Percentiles rank a stretch among this genome's conserved stretches.
Conservation (phyloP, 768 basidiomycete species). For the Auricularia sp. region DNA sequence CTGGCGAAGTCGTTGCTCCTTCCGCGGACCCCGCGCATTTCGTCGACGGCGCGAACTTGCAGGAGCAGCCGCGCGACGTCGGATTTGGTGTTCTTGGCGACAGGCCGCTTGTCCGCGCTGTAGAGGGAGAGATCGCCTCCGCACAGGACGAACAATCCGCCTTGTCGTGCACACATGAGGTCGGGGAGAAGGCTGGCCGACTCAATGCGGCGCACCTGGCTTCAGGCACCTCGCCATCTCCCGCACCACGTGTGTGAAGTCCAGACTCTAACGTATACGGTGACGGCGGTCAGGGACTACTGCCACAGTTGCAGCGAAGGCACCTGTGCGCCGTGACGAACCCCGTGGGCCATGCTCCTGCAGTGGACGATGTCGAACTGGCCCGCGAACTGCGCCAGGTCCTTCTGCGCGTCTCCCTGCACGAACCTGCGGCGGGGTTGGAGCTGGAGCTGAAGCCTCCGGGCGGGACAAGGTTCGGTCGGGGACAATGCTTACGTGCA, state of each 20-base stretch:
- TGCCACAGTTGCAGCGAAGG: neutral
- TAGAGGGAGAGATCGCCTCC: conserved; percentile 17
- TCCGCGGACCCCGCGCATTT: conserved; percentile 11
- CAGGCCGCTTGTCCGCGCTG: conserved; percentile 12
- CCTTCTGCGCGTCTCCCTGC: conserved; percentile 15
- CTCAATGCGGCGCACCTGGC: conserved; percentile 11
- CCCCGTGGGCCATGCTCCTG: conserved; percentile 20
- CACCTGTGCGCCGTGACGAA: conserved; percentile 9
- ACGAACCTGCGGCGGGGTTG: conserved; percentile 14
- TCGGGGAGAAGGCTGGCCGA: neutral
- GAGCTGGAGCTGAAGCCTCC: neutral
- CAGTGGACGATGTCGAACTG: conserved; percentile 21
- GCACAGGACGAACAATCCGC: conserved; percentile 16
- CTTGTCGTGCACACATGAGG: conserved; percentile 7
- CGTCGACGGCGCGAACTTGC: conserved; percentile 17
- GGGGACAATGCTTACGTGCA: neutral
- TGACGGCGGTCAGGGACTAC: conserved; percentile 1
- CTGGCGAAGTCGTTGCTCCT: neutral
- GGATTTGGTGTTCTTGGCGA: conserved; percentile 4
- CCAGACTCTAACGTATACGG: conserved; percentile 4
- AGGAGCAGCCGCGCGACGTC: conserved; percentile 10
- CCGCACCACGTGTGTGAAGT: conserved; percentile 10
- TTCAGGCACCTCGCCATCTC: conserved; percentile 12
- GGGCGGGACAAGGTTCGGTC: neutral
- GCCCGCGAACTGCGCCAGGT: conserved; percentile 13